Evolutionary conservation across 768 basidiomycete genomes (phyloP).

Genomic region (Hypholoma fasciculare): DNA sequence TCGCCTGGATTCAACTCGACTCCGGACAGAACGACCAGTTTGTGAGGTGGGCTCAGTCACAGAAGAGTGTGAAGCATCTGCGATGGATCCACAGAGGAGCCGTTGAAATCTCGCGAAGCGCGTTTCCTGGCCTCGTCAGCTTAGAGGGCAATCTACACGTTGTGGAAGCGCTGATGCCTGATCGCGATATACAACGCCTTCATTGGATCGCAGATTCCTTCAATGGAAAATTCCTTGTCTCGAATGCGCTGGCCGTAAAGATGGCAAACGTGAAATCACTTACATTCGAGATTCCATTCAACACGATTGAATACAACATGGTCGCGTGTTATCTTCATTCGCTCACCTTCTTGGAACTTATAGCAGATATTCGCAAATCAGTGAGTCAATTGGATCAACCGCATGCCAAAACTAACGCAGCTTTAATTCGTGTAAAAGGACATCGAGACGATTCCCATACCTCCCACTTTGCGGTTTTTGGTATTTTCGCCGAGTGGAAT

Average conservation of each 20-base stretch:
- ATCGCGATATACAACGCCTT: neutral
- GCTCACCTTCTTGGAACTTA: neutral
- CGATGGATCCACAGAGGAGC: neutral
- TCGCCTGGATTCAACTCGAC: constrained; percentile 1
- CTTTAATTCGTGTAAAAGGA: no score
- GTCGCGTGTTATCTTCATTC: neutral
- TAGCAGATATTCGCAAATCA: neutral
- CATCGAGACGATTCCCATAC: no score
- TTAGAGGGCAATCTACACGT: neutral
- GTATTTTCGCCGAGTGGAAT: no score
- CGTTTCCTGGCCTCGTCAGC: neutral
- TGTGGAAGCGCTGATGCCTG: neutral
- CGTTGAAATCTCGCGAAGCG: neutral
- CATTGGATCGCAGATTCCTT: neutral
- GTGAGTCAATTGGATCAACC: neutral
- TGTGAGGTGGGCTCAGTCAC: neutral
- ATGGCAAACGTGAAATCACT: neutral
- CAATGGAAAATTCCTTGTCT: neutral
- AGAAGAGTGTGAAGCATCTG: neutral
- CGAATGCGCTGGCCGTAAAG: neutral
- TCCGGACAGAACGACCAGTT: neutral
- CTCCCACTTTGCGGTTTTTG: no score
- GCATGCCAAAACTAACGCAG: neutral
- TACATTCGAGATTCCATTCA: neutral
- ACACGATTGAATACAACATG: neutral